These are phyloP conservation scores for Didymella sp. DNA, from an alignment of 2,329 filamentous ascomycete species.

Conservation along the genomic window DNA sequence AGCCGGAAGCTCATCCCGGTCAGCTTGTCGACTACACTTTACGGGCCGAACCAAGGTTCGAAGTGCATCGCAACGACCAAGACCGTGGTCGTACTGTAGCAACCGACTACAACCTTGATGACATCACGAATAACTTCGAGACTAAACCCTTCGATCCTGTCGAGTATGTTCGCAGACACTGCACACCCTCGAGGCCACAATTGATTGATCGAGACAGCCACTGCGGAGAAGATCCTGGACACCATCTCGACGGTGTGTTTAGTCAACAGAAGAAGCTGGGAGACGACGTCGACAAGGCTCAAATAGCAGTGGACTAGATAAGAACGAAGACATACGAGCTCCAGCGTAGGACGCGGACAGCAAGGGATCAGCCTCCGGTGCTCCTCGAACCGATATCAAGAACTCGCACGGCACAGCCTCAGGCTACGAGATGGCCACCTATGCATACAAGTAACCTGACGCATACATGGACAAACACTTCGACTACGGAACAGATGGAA, in stretches of 20 bases:
- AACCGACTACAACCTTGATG: neutral
- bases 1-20: neutral
- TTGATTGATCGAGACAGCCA: neutral
- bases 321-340: neutral
- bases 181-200: neutral
- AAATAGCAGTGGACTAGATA: neutral
- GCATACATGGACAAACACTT: neutral
- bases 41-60: neutral
- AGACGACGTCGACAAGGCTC: neutral
- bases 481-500: neutral
- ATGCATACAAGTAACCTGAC: neutral
- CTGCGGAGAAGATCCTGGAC: neutral
- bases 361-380: neutral
- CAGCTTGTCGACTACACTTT: neutral
- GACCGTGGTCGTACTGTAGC: no score
- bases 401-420: neutral
- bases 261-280: neutral
- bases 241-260: neutral
- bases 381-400: neutral
- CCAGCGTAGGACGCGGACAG: slow-evolving; percentile 3
- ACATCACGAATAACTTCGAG: neutral
- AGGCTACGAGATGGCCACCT: neutral
- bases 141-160: neutral
- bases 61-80: neutral
- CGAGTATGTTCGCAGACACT: neutral